Evolutionary conservation across 1,139 yeast genomes (phyloP).

Genomic region (Yamadazyma kanchanaburiensis): DNA sequence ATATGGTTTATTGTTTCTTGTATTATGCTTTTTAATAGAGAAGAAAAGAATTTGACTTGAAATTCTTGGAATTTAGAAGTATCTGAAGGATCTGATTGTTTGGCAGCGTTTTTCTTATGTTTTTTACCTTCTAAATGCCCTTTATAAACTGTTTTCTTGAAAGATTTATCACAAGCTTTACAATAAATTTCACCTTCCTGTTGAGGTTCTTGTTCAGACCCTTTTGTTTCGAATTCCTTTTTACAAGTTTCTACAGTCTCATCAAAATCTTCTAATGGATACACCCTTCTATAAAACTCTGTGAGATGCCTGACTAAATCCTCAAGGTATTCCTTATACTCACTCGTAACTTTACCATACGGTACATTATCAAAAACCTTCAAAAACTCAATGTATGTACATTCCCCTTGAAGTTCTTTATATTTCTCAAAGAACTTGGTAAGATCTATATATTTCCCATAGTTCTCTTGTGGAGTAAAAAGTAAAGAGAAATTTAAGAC

Average conservation of each 20-base stretch:
- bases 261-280: slow-evolving; percentile 47
- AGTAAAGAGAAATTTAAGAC: slow-evolving; percentile 40
- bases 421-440: slow-evolving; percentile 46
- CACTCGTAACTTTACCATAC: slow-evolving; percentile 20
- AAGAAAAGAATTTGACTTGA: slow-evolving; percentile 28
- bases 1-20: slow-evolving; percentile 55
- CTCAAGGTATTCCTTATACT: slow-evolving; percentile 43
- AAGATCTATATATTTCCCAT: slow-evolving; percentile 67
- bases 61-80: slow-evolving; percentile 22
- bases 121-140: slow-evolving; percentile 76
- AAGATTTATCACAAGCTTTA: slow-evolving; percentile 58
- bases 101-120: slow-evolving; percentile 52
- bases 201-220: slow-evolving; percentile 6
- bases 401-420: slow-evolving; percentile 37
- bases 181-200: slow-evolving; percentile 51
- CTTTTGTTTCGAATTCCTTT: neutral
- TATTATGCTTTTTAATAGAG: slow-evolving; percentile 33
- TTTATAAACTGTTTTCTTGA: slow-evolving; percentile 63
- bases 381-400: slow-evolving; percentile 53
- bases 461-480: slow-evolving; percentile 59
- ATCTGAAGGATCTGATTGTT: neutral
- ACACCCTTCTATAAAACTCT: slow-evolving; percentile 40
- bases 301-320: slow-evolving; percentile 45
- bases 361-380: slow-evolving; percentile 41
- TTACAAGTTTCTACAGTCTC: neutral